Percentiles rank a stretch among this genome's conserved stretches.
phyloP scores from a whole-genome alignment of 208 protist genomes.

The Trypanosoma platydactyli region DNA sequence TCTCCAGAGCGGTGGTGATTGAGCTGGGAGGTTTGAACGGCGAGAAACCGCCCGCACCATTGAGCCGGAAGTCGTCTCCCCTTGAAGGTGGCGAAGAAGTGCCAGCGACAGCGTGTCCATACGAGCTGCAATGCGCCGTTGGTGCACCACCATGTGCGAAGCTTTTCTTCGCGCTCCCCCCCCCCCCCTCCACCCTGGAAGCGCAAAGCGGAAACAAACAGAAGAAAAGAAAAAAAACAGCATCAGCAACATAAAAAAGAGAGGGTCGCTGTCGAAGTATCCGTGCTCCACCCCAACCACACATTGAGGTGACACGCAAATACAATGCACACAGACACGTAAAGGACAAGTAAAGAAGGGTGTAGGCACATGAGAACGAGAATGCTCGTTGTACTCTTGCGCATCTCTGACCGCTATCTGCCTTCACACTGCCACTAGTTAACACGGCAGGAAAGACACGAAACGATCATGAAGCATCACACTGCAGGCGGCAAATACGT shows the following conservation, averaged over 20 bases:
- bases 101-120: constrained; percentile 4
- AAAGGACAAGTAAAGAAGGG: constrained; percentile 8
- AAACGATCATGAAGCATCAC: constrained; percentile 21
- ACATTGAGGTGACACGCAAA: too few relatives aligned
- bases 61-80: not conserved
- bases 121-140: not conserved
- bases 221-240: not conserved
- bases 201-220: not conserved
- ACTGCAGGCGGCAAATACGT: not conserved
- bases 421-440: constrained; percentile 19
- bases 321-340: constrained; percentile 10
- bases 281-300: too few relatives aligned
- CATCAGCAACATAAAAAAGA: constrained; percentile 19
- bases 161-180: too few relatives aligned
- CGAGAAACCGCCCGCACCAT: constrained; percentile 14
- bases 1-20: not conserved
- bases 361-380: too few relatives aligned
- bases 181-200: too few relatives aligned
- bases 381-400: not conserved
- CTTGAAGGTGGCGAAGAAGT: not conserved
- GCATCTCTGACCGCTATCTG: constrained; percentile 32
- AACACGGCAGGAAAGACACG: constrained; percentile 28
- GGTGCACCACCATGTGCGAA: not conserved
- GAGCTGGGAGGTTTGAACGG: not conserved
- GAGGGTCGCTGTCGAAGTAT: not conserved